These are phyloP conservation scores for Zymoseptoria crescenta DNA, from an alignment of 2,329 filamentous ascomycete species.

Conservation along the genomic window DNA sequence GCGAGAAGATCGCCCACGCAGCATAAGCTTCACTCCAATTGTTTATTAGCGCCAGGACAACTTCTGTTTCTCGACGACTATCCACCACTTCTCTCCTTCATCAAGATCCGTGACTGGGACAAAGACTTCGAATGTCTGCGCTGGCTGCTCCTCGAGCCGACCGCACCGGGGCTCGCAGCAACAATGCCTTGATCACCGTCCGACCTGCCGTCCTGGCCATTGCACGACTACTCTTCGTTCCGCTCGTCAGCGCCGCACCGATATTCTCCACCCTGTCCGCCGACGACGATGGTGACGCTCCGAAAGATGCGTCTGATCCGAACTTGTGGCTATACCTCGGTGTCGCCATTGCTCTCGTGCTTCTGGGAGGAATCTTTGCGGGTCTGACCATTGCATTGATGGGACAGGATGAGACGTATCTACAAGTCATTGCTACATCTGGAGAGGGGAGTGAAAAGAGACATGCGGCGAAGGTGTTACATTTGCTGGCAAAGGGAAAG, in stretches of 20 bases:
- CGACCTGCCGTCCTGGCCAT: conserved; percentile 13
- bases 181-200: not conserved
- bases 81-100: not conserved
- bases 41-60: not conserved
- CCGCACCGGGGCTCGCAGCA: not conserved
- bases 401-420: conserved; percentile 86
- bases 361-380: conserved; percentile 87
- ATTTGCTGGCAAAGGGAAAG: conserved; percentile 77
- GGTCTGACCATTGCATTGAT: conserved; percentile 84
- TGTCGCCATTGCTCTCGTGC: conserved; percentile 70
- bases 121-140: not conserved
- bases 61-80: not conserved
- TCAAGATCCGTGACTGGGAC: not conserved
- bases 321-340: conserved; percentile 74
- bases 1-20: not conserved
- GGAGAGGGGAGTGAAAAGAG: conserved; percentile 76
- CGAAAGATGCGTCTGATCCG: conserved; percentile 41
- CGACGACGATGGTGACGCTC: conserved; percentile 15
- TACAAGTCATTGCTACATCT: conserved; percentile 86
- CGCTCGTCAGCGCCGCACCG: conserved; percentile 16
- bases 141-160: not conserved
- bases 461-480: conserved; percentile 74
- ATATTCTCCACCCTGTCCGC: conserved; percentile 5
- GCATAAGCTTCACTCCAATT: not conserved
- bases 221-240: conserved; percentile 15